These are phyloP conservation scores for Clausena lansium DNA, from an alignment of 345 rosid genomes.

Conservation along the genomic window DNA sequence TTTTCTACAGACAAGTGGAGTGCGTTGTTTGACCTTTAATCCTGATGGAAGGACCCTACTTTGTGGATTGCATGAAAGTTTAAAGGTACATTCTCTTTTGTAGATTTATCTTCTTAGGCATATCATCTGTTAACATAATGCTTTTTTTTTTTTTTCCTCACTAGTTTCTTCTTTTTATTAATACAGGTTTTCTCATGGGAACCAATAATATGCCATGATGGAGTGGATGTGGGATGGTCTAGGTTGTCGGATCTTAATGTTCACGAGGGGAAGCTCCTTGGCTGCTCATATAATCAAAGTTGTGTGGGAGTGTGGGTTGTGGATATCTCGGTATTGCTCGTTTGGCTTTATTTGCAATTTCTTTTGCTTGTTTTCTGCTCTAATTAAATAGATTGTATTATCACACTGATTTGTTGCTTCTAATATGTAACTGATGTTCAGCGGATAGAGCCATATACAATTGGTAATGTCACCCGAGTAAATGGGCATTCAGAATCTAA, in stretches of 20 bases:
- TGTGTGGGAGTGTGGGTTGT: conserved; percentile 99
- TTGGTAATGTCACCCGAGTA: conserved; percentile 42
- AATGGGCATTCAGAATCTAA: conserved; percentile 65
- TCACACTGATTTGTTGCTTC: conserved; percentile 13
- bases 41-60: conserved; percentile 94
- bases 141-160: conserved; percentile 8
- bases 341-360: conserved; percentile 9
- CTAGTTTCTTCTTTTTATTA: conserved; percentile 19
- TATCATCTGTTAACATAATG: conserved; percentile 1
- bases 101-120: neutral
- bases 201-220: conserved; percentile 83
- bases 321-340: conserved; percentile 75
- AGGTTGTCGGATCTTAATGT: conserved; percentile 90
- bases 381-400: conserved; percentile 11
- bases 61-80: conserved; percentile 92
- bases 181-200: conserved; percentile 95
- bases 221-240: conserved; percentile 99
- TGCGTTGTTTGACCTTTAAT: conserved; percentile 88
- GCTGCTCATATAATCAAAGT: conserved; percentile 96
- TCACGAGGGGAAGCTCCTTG: conserved; percentile 97
- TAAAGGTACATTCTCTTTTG: conserved; percentile 52
- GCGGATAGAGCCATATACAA: conserved; percentile 74
- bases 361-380: conserved; percentile 19
- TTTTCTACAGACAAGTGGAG: conserved; percentile 66
- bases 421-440: conserved; percentile 25